These are phyloP conservation scores for Aphanoascus verrucosus DNA, from an alignment of 2,329 filamentous ascomycete species.

Conservation along the genomic window DNA sequence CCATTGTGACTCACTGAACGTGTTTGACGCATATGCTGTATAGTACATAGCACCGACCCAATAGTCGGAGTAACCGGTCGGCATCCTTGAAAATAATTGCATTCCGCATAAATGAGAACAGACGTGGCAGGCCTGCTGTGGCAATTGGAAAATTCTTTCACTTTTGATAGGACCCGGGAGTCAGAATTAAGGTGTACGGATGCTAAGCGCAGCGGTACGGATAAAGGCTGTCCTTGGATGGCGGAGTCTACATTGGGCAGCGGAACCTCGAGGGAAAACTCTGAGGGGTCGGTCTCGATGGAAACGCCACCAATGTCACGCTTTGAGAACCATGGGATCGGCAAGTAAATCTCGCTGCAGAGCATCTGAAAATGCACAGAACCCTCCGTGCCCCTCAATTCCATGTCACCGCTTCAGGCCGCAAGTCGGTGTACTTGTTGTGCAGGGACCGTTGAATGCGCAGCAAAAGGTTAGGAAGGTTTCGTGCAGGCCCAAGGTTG, in stretches of 20 bases:
- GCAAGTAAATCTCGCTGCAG: background rate
- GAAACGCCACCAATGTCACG: slow-evolving; percentile 1
- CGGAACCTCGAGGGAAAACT: slow-evolving; percentile 2
- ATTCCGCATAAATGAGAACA: background rate
- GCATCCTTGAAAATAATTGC: too few relatives aligned
- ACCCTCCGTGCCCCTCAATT: slow-evolving; percentile 2
- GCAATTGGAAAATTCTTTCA: background rate
- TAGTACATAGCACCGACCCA: too few relatives aligned
- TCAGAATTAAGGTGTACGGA: background rate
- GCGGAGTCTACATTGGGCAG: slow-evolving; percentile 3
- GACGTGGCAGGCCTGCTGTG: background rate
- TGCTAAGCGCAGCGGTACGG: background rate
- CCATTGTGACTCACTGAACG: background rate
- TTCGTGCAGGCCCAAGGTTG: background rate
- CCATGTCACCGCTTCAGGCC: background rate
- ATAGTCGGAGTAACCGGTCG: too few relatives aligned
- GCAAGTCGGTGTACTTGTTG: slow-evolving; percentile 7
- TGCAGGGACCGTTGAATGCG: background rate
- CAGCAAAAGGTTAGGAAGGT: background rate
- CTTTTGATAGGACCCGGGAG: background rate
- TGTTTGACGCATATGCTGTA: too few relatives aligned
- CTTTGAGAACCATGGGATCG: background rate
- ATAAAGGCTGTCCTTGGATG: background rate
- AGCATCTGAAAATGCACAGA: background rate
- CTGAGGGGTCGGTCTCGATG: slow-evolving; percentile 1